Evolutionary conservation across 768 basidiomycete species (phyloP), one percentile per base, ranked within the genome.

Genomic region (Podaxis sp.): DNA sequence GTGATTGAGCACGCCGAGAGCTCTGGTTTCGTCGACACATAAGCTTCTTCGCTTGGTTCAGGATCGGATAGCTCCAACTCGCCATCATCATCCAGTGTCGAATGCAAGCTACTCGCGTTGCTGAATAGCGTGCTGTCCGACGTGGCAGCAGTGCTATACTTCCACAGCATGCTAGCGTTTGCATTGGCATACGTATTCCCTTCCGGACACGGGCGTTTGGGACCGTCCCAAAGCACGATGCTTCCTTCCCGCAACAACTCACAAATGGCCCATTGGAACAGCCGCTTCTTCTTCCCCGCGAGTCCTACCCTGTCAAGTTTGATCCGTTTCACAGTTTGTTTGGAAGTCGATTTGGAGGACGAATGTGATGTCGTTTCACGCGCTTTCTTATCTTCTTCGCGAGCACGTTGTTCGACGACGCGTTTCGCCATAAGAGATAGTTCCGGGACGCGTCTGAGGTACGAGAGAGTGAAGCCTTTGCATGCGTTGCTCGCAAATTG

Each of bases 401-500:
- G 80, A 13, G 75, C 72, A n/a, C 84, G 79, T 1, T 86, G 84
- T 47, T 82, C 76, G 11, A 88, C 86, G 1, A 93, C 86, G 9
- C 87, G 79, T 24, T 78, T 75, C 4, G 90, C 90, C 59, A 93
- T 77, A 12, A 83, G 76, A 0, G 82, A 76, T 2, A 93, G 78
- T 66, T 90, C 91, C 8, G 90, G 89, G 0, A 93, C 88, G 51
- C 91, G 88, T 6, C 90, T 84, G 2, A 93, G 79, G 67, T 91
- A 86, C 0, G 90, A 90, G 6, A 92, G 72, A 0, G 90, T 87
- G 70, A 88, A 91, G 1, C 89, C 89, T 38, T 73, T 71, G 40
- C 73, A 47, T 47, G 40, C 19, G 2, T 54, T 25, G 29, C 36
- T 36, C 12, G 33, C 40, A 19, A 2, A 24, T n/a, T 53, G 47